Evolutionary conservation across 1,139 yeast species (phyloP).

Genomic region (Blastobotrys proliferans): DNA sequence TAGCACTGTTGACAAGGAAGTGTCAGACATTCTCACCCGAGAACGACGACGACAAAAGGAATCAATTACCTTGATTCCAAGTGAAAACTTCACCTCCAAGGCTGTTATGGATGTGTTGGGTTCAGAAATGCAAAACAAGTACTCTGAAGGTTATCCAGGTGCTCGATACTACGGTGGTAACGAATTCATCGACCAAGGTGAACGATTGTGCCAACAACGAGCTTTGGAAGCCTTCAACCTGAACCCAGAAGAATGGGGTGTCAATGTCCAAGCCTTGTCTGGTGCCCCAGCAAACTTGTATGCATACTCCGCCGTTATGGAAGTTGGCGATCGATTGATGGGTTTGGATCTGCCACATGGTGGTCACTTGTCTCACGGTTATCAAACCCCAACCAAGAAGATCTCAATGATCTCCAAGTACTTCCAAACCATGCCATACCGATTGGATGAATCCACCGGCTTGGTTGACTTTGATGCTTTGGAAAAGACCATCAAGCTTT

Average conservation of each 20-base stretch:
- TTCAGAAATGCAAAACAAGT: constrained; percentile 96
- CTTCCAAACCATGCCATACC: constrained; percentile 98
- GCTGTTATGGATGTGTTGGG: constrained; percentile 96
- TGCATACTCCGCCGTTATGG: constrained; percentile 91
- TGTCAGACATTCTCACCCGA: constrained; percentile 63
- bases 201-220: constrained; percentile 84
- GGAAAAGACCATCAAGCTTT: constrained; percentile 82
- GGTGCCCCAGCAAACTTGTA: constrained; percentile 98
- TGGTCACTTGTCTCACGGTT: constrained; percentile 97
- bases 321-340: constrained; percentile 94
- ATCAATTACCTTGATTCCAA: constrained; percentile 90
- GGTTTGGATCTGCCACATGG: constrained; percentile 97
- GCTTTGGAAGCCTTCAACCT: constrained; percentile 84
- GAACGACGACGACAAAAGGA: constrained; percentile 93
- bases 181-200: constrained; percentile 92
- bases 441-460: constrained; percentile 88
- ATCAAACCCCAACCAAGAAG: constrained; percentile 92
- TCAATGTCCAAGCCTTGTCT: constrained; percentile 90
- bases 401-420: constrained; percentile 94
- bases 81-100: constrained; percentile 95
- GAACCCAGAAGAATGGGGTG: constrained; percentile 90
- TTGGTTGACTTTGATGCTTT: constrained; percentile 91
- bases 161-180: constrained; percentile 97
- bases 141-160: constrained; percentile 98
- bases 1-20: constrained; percentile 35